Evolutionary conservation across 2,329 filamentous ascomycete species (phyloP).

Genomic region (Phyllosticta paracitricarpa): DNA sequence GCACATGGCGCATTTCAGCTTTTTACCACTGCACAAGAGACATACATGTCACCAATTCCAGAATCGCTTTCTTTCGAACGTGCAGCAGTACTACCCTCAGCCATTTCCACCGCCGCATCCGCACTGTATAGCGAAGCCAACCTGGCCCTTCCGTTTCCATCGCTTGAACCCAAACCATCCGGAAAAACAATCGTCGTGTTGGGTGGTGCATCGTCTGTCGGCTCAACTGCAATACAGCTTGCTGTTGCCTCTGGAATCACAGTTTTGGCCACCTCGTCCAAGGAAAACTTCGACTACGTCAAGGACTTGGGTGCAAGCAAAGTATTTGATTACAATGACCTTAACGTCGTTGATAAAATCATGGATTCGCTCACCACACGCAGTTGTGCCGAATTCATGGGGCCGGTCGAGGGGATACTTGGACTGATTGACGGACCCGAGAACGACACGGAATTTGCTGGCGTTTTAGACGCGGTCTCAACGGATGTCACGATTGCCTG

Average conservation of each 20-base stretch:
- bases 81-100: slow-evolving; percentile 7
- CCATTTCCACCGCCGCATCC: slow-evolving; percentile 8
- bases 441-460: not conserved
- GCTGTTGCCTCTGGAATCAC: slow-evolving; percentile 35
- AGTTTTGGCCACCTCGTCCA: slow-evolving; percentile 35
- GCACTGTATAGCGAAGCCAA: slow-evolving; percentile 3
- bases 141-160: slow-evolving; percentile 1
- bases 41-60: slow-evolving; percentile 6
- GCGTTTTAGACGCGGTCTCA: not conserved
- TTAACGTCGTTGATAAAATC: slow-evolving; percentile 7
- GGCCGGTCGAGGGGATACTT: not conserved
- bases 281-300: slow-evolving; percentile 35
- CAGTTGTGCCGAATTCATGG: not conserved
- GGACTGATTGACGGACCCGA: not conserved
- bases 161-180: slow-evolving; percentile 5
- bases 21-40: slow-evolving; percentile 11
- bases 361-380: not conserved
- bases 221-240: slow-evolving; percentile 39
- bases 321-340: not conserved
- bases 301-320: slow-evolving; percentile 29
- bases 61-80: slow-evolving; percentile 4
- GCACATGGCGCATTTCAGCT: slow-evolving; percentile 24
- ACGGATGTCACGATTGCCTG: not conserved
- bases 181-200: slow-evolving; percentile 35
- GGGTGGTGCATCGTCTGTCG: slow-evolving; percentile 42